Base-by-base conservation (phyloP, 2,329 filamentous ascomycete genomes). In the Venturia nashicola region DNA sequence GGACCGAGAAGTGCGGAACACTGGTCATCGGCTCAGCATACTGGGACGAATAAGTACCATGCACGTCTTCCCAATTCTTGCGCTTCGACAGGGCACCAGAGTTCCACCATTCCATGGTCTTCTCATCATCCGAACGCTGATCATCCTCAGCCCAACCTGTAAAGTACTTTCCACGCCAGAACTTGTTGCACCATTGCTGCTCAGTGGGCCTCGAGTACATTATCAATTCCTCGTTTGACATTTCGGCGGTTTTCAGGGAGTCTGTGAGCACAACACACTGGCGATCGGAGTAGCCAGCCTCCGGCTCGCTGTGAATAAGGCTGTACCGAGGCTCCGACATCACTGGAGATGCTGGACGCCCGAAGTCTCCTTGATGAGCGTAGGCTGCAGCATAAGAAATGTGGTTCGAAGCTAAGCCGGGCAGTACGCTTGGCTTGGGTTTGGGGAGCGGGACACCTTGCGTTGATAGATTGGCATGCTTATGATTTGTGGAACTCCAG, bases 211-310 rank as follows among this genome's bases (percentile, higher is more conserved):
- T 57, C 27, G 51, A 57, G 32, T 57, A 57, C 51, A 57, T 57
- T 32, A 57, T 57, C 51, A 57, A 57, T 36, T 57, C 51, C 32
- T 57, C 51, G 51, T 57, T 57, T 18, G 51, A 36, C 51, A 57
- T 57, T 14, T 27, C 32, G 14, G 51, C 51, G 18, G 51, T 51
- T 5, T 51, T 57, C 51, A 36, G 32, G 36, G 18, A 2, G 14
- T 57, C 32, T 34, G 32, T 36, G 27, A 57, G 51, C 27, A 57
- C 32, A 12, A 34, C 5, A 57, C 51, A 57, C 11, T 60, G 59
- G 23, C 59, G 59, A 32, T 60, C 23, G 9, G 42, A 44, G 27
- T 60, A 60, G 5, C 42, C 42, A 44, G 59, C 42, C n/a, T 60
- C 59, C 27, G 59, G 59, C 39, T 60, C 59, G n/a, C 59, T 60